Conservation (phyloP, 129 eudicot genomes). For the Artemisia argyi region DNA sequence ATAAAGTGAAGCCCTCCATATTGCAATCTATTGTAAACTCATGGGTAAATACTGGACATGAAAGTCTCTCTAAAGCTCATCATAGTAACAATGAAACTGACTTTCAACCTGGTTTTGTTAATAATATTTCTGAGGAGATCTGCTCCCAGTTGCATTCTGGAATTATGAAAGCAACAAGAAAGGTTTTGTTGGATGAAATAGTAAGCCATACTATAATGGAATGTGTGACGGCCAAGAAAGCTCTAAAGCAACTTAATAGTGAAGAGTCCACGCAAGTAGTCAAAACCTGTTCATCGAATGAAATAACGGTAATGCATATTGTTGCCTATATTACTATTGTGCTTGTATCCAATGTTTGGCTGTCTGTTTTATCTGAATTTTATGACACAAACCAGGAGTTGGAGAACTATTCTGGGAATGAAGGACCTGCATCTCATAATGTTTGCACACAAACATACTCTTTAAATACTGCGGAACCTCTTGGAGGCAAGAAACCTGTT, state of each 20-base stretch:
- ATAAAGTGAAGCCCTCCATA: slow-evolving; percentile 49
- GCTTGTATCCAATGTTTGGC: not conserved
- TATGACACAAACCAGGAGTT: slow-evolving; percentile 27
- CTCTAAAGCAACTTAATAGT: slow-evolving; percentile 39
- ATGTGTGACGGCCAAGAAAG: slow-evolving; percentile 53
- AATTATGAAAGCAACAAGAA: slow-evolving; percentile 83
- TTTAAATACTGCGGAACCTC: slow-evolving; percentile 14
- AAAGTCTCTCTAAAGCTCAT: slow-evolving; percentile 24
- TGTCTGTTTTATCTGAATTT: slow-evolving; percentile 31
- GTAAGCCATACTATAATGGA: slow-evolving; percentile 60
- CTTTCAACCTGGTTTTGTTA: slow-evolving; percentile 31
- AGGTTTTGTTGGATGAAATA: slow-evolving; percentile 77
- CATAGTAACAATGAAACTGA: slow-evolving; percentile 27
- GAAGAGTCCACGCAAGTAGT: slow-evolving; percentile 37
- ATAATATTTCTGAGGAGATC: slow-evolving; percentile 68
- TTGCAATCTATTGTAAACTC: slow-evolving; percentile 54
- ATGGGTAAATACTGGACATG: slow-evolving; percentile 47
- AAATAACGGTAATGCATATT: slow-evolving; percentile 37
- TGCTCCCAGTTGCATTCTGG: slow-evolving; percentile 79
- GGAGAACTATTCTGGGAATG: slow-evolving; percentile 27
- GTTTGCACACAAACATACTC: slow-evolving; percentile 22
- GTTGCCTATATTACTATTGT: not conserved
- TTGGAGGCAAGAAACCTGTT: slow-evolving; percentile 44
- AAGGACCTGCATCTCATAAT: slow-evolving; percentile 33
- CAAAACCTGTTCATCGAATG: slow-evolving; percentile 37